Evolutionary conservation across 257 asterid species (phyloP).

Genomic region (Fraxinus quadrangulata): DNA sequence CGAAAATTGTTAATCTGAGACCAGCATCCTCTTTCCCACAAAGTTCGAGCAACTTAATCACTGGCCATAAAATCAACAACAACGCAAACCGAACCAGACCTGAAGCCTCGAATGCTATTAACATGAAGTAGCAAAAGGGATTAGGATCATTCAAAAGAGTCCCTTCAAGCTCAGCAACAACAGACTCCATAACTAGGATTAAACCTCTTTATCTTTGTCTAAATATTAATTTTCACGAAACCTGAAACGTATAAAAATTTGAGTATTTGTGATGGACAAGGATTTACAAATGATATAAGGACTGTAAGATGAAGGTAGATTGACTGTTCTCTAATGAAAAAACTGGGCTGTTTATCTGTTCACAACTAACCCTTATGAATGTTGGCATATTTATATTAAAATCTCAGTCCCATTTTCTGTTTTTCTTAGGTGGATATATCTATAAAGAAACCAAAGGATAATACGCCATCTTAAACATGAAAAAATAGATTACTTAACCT

Average conservation of each 20-base stretch:
- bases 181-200: constrained; percentile 42
- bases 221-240: constrained; percentile 12
- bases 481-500: constrained; percentile 57
- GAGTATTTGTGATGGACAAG: constrained; percentile 1
- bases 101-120: constrained; percentile 87
- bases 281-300: constrained; percentile 33
- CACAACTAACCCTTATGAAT: constrained; percentile 44
- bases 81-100: constrained; percentile 64
- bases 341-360: constrained; percentile 47
- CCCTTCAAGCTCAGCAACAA: constrained; percentile 74
- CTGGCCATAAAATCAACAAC: constrained; percentile 59
- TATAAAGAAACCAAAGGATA: constrained; percentile 30
- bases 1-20: constrained; percentile 60
- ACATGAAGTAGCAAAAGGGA: constrained; percentile 78
- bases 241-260: background rate
- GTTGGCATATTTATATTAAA: constrained; percentile 33
- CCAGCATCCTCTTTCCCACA: constrained; percentile 52
- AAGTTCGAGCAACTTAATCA: constrained; percentile 51
- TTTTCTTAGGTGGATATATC: constrained; percentile 46
- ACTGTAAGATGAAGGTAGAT: constrained; percentile 61
- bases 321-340: constrained; percentile 47
- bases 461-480: constrained; percentile 47
- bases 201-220: background rate
- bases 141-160: constrained; percentile 60
- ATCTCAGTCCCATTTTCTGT: background rate